These are phyloP conservation scores for Yarrowia sp. DNA, from an alignment of 805 yeast genomes.

Conservation along the genomic window DNA sequence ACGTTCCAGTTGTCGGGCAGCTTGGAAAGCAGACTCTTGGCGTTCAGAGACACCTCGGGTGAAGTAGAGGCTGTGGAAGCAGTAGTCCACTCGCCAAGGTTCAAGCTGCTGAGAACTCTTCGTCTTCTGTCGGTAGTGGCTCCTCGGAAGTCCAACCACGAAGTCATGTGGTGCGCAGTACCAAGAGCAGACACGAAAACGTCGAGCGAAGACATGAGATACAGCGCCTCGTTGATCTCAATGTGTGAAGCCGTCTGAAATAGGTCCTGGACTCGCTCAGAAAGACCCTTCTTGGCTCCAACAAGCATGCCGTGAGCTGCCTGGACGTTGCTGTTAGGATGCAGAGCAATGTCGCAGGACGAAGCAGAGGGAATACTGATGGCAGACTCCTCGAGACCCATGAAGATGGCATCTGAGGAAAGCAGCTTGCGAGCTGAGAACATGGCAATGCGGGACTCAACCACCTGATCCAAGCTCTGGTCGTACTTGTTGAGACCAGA, in stretches of 20 bases:
- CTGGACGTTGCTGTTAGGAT: slow-evolving; percentile 12
- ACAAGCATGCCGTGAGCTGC: slow-evolving; percentile 3
- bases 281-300: not conserved
- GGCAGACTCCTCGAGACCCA: slow-evolving; percentile 14
- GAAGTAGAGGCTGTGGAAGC: not conserved
- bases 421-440: slow-evolving; percentile 10
- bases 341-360: not conserved
- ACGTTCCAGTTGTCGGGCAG: slow-evolving; percentile 55
- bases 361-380: slow-evolving; percentile 14
- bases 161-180: not conserved
- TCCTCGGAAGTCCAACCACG: slow-evolving; percentile 4
- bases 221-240: not conserved
- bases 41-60: not conserved
- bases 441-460: not conserved
- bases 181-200: slow-evolving; percentile 14
- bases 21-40: not conserved
- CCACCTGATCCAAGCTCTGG: not conserved
- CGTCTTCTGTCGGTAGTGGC: not conserved
- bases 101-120: not conserved
- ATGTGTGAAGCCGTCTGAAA: not conserved
- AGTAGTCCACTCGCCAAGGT: not conserved
- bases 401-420: slow-evolving; percentile 6
- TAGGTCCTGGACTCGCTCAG: not conserved
- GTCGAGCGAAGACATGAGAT: not conserved
- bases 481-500: slow-evolving; percentile 5